Percentiles rank a stretch among this genome's conserved stretches.
These are phyloP conservation scores for Neurospora africana DNA, from an alignment of 495 filamentous ascomycete species.

Conservation along the genomic window DNA sequence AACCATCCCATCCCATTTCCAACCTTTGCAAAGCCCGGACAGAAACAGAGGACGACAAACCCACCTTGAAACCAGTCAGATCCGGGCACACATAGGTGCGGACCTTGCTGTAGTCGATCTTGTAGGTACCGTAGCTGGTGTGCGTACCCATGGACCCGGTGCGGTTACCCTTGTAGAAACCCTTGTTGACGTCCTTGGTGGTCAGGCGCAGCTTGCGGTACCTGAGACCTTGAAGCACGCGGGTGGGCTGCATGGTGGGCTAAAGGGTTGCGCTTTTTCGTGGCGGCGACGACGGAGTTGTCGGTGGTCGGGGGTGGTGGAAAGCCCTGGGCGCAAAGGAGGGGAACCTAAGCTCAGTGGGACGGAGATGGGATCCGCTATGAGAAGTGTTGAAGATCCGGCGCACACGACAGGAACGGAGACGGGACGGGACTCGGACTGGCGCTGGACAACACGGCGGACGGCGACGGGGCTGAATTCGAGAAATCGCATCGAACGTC, in stretches of 20 bases:
- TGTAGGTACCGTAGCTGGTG: constrained; percentile 74
- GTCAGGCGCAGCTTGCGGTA: constrained; percentile 63
- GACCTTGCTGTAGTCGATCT: constrained; percentile 75
- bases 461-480: neutral
- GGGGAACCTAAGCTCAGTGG: neutral
- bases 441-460: neutral
- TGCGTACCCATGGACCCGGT: constrained; percentile 79
- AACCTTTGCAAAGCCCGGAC: neutral
- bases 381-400: neutral
- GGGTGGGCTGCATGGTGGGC: constrained; percentile 54
- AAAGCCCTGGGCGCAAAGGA: neutral
- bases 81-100: constrained; percentile 79
- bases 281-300: neutral
- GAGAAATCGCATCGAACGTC: neutral
- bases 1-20: neutral
- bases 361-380: neutral
- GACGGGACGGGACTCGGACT: neutral
- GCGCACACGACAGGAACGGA: neutral
- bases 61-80: constrained; percentile 61
- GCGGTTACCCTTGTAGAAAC: constrained; percentile 93
- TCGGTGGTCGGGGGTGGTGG: neutral
- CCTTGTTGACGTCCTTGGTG: constrained; percentile 85
- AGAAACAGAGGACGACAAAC: constrained; percentile 4
- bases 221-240: constrained; percentile 50
- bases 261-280: neutral